These are phyloP conservation scores for Lycium ferocissimum DNA, from an alignment of 257 asterid genomes.

Conservation along the genomic window DNA sequence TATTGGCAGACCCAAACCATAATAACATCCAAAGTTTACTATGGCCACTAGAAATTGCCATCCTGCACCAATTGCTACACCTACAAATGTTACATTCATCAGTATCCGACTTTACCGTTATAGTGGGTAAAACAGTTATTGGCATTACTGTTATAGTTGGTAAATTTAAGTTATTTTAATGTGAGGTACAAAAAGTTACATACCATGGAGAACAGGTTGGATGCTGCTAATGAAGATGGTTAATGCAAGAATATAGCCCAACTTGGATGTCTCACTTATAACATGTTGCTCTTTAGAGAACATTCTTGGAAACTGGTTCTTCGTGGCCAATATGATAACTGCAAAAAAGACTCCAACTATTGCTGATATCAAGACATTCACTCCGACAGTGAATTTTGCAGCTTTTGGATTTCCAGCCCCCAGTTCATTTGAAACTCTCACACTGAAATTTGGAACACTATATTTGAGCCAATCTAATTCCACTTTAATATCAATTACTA, in stretches of 20 bases:
- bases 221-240: constrained; percentile 42
- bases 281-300: constrained; percentile 39
- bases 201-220: constrained; percentile 47
- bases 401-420: constrained; percentile 49
- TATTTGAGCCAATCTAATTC: neutral
- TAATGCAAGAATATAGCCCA: constrained; percentile 45
- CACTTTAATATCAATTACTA: neutral
- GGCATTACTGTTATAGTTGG: no score
- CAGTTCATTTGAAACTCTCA: constrained; percentile 53
- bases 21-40: constrained; percentile 41
- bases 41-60: constrained; percentile 48
- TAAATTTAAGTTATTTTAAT: neutral
- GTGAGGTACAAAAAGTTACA: neutral
- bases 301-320: constrained; percentile 35
- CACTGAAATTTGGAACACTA: constrained; percentile 37
- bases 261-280: constrained; percentile 34
- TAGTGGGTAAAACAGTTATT: neutral
- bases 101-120: neutral
- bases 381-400: constrained; percentile 42
- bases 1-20: constrained; percentile 46
- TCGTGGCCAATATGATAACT: constrained; percentile 35
- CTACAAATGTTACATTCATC: constrained; percentile 25
- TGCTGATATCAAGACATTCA: constrained; percentile 40
- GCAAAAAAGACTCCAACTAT: constrained; percentile 41
- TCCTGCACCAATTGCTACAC: constrained; percentile 55